Conservation (phyloP, 139 green algal genomes). For the Tetradesmus obliquus region DNA sequence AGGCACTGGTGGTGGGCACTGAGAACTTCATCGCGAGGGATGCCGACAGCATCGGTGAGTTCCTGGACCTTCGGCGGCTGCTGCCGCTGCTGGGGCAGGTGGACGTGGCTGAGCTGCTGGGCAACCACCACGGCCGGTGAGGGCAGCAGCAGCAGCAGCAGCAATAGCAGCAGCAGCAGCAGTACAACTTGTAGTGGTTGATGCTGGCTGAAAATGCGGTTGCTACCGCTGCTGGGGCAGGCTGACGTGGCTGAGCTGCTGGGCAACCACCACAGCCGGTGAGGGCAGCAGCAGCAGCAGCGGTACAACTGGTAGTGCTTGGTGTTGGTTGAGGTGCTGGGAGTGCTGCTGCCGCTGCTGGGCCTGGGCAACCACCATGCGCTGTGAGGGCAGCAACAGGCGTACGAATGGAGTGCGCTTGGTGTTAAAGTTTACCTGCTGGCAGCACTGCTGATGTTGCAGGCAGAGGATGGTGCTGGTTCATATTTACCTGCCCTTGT, state of each 20-base stretch:
- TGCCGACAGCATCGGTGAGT: conserved; percentile 63
- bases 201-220: neutral
- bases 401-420: neutral
- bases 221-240: conserved; percentile 74
- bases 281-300: neutral
- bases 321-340: too few species aligned
- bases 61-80: conserved; percentile 60
- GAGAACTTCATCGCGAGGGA: conserved; percentile 85
- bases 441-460: neutral
- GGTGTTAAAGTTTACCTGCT: neutral
- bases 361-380: conserved; percentile 69
- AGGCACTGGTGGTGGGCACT: conserved; percentile 65
- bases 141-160: neutral
- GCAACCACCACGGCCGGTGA: conserved; percentile 65
- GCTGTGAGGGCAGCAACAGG: conserved; percentile 40
- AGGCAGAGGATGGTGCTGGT: too few species aligned
- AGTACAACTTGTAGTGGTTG: too few species aligned
- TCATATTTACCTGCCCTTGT: too few species aligned
- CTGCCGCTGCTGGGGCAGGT: conserved; percentile 74
- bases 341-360: conserved; percentile 73
- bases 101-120: conserved; percentile 76
- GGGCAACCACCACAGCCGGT: conserved; percentile 66
- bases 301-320: too few species aligned
- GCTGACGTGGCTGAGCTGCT: conserved; percentile 78
- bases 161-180: neutral